phyloP scores from a whole-genome alignment of 2,329 filamentous ascomycete species.

The Daldinia eschscholtzii region DNA sequence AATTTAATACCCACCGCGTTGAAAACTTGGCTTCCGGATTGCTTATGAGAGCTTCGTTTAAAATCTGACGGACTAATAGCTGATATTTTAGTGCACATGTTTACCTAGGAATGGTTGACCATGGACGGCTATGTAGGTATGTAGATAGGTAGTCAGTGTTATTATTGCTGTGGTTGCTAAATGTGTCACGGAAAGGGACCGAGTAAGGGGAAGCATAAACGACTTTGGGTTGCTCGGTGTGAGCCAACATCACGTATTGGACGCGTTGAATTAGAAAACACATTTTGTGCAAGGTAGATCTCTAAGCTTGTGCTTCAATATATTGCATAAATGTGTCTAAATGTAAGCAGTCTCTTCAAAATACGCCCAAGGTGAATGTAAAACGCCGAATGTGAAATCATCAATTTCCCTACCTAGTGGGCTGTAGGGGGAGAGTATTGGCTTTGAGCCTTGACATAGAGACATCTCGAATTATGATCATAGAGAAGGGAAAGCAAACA shows the following conservation, averaged over 20 bases:
- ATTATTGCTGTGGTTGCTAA: too few relatives aligned
- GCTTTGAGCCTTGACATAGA: neutral
- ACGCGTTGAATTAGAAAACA: neutral
- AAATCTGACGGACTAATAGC: too few relatives aligned
- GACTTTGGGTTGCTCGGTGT: neutral
- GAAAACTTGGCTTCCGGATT: too few relatives aligned
- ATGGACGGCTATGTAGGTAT: too few relatives aligned
- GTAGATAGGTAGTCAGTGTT: too few relatives aligned
- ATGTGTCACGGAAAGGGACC: too few relatives aligned
- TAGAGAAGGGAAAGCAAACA: neutral
- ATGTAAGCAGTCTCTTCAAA: neutral
- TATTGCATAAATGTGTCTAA: neutral
- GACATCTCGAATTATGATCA: neutral
- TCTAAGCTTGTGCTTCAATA: neutral
- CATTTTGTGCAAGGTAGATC: neutral
- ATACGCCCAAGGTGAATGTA: neutral
- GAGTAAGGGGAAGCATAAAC: neutral
- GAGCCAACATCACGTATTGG: neutral
- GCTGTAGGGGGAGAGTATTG: neutral
- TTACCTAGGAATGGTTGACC: too few relatives aligned
- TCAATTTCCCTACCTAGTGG: neutral
- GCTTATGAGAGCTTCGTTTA: too few relatives aligned
- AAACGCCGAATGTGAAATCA: neutral
- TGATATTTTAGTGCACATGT: too few relatives aligned
- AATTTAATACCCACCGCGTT: too few relatives aligned